Evolutionary conservation across 306 rosid species (phyloP).

Genomic region (Vicia faba): DNA sequence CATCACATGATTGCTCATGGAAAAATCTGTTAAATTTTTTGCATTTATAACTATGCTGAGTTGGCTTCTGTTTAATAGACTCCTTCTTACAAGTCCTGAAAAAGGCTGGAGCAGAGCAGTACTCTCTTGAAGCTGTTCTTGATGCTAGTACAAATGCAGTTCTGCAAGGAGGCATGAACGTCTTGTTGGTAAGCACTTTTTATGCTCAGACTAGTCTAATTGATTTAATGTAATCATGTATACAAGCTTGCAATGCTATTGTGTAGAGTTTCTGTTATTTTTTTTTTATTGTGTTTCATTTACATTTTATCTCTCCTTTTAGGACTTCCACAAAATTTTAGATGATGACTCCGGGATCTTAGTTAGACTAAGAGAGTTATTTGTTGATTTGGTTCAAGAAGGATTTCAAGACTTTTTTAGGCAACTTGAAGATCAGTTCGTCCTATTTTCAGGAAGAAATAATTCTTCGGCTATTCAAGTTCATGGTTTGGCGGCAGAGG

Average conservation of each 20-base stretch:
- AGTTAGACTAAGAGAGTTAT: slow-evolving; percentile 58
- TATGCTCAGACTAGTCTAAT: slow-evolving; percentile 32
- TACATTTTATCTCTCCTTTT: slow-evolving; percentile 38
- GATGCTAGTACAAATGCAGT: slow-evolving; percentile 76
- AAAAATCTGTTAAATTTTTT: slow-evolving; percentile 25
- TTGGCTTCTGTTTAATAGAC: slow-evolving; percentile 54
- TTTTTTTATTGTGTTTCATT: slow-evolving; percentile 33
- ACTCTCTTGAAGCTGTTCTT: slow-evolving; percentile 63
- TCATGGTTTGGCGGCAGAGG: slow-evolving; percentile 62
- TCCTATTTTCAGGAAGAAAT: slow-evolving; percentile 64
- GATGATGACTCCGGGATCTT: slow-evolving; percentile 63
- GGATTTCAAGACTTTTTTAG: slow-evolving; percentile 85
- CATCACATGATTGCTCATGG: slow-evolving; percentile 9
- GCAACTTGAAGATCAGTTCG: slow-evolving; percentile 72
- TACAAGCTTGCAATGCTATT: slow-evolving; percentile 25
- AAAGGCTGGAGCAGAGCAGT: slow-evolving; percentile 59
- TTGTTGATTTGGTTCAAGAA: slow-evolving; percentile 86
- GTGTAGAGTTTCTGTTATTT: slow-evolving; percentile 13
- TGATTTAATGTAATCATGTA: slow-evolving; percentile 15
- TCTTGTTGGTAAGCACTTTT: slow-evolving; percentile 63
- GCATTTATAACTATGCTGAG: slow-evolving; percentile 21
- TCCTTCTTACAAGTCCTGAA: slow-evolving; percentile 68
- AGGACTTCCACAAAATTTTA: slow-evolving; percentile 85
- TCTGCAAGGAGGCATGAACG: slow-evolving; percentile 79
- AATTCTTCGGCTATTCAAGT: slow-evolving; percentile 56